Evolutionary conservation across 768 basidiomycete genomes (phyloP), one percentile per base, ranked within the genome.

Genomic region (Asterophora lycoperdoides): DNA sequence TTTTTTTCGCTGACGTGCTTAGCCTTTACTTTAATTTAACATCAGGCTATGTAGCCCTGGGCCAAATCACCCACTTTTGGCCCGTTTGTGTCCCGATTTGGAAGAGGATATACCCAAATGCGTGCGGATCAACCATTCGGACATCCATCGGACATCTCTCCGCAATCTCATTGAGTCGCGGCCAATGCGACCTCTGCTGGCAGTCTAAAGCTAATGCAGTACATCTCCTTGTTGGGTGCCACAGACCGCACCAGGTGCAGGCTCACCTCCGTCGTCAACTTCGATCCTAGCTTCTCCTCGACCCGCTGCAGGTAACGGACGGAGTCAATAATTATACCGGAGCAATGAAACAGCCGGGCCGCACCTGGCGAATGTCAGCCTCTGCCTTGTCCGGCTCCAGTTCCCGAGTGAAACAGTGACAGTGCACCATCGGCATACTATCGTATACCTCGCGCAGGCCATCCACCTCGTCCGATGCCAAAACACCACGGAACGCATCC

Each of bases 141-240:
- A 29, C 13, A 28, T 50, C 26, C 19, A n/a, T 40, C 36, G 39
- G 46, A 36, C 54, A 33, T 35, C 23, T 6, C 29, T 36, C 23
- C 26, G 48, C 37, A 43, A 6, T 46, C 13, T 42, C 28, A 29
- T 41, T 32, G 32, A 49, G 30, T 37, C 23, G n/a, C 30, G 23
- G 40, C 44, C 29, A 56, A 68, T 32, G 69, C 72, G 10, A 74
- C 76, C 47, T 63, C 66, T 23, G 61, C 54, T 30, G 73, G 70
- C 29, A 70, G 64, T 15, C 71, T 65, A 75, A 99, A 98, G 65
- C 87, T 87, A 46, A 99, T 79, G 66, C 95, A 94, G 66, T 94
- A 98, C 95, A 98, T 97, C 60, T 93, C 86, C 69, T 99, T 98
- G 68, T 83, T 88, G 6, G 95, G 95, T 1, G 96, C 93, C 8